These are phyloP conservation scores for Suillus clintonianus DNA, from an alignment of 768 basidiomycete genomes.

Conservation along the genomic window DNA sequence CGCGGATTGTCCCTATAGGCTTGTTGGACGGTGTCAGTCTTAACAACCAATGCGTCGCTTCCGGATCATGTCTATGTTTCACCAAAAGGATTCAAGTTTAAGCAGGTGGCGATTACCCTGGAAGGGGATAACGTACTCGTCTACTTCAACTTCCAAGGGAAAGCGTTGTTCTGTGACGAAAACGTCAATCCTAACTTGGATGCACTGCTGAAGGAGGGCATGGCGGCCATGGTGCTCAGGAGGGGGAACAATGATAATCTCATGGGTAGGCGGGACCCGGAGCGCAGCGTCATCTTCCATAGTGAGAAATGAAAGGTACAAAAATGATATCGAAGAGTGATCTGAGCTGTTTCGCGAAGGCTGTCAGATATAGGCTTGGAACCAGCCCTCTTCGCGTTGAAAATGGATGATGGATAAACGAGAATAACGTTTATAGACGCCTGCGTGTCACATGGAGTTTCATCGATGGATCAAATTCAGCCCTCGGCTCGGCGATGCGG, in stretches of 20 bases:
- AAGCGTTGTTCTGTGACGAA: constrained; percentile 61
- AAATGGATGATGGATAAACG: neutral
- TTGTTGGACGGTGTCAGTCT: constrained; percentile 59
- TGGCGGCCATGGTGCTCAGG: constrained; percentile 38
- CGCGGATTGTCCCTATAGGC: constrained; percentile 75
- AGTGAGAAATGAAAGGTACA: constrained; percentile 1
- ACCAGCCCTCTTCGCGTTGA: constrained; percentile 2
- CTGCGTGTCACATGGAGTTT: constrained; percentile 17
- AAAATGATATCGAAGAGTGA: constrained; percentile 3
- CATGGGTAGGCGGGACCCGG: constrained; percentile 44
- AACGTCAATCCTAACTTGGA: constrained; percentile 53
- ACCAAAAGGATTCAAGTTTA: neutral
- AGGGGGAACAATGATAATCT: constrained; percentile 52
- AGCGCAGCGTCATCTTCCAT: constrained; percentile 17
- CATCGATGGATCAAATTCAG: constrained; percentile 7
- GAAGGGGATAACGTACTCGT: constrained; percentile 52
- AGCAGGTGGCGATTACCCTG: neutral
- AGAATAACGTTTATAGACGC: neutral
- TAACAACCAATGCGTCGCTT: constrained; percentile 71
- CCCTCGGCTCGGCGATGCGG: constrained; percentile 18
- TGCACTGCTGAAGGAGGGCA: constrained; percentile 64
- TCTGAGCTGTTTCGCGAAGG: constrained; percentile 14
- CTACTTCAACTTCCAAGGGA: constrained; percentile 72
- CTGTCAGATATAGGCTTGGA: constrained; percentile 15
- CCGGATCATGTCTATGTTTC: constrained; percentile 55